Evolutionary conservation across 208 protist genomes (phyloP), one percentile per base, ranked within the genome.

Genomic region (Herpetomonas samuelpessoai): DNA sequence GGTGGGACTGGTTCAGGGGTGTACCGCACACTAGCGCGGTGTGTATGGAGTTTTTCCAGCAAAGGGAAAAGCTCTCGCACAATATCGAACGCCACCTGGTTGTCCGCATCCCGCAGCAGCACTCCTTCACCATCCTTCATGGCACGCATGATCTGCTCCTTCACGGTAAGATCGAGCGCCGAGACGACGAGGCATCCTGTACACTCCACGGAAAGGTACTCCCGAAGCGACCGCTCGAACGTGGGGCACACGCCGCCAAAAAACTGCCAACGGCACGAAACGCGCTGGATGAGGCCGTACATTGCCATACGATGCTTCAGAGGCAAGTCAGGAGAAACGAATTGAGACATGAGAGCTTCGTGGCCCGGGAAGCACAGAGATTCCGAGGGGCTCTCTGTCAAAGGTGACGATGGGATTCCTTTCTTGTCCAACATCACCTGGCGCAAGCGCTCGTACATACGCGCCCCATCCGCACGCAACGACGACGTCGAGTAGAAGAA

Each of bases 81-180:
- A 2, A 70, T 25, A 18, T 76, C 35, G 18, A 77, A 18, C 9
- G 65, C 47, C 25, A 65, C 65, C 18, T 45, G 30, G 14, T 46
- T 58, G 45, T 77, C 55, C 38, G 85, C 74, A 61, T 91, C 85
- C 39, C 83, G 83, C 47, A 95, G 58, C 26, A 95, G 55, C 19
- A 95, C 79, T 3, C 85, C 88, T 31, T 71, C 62, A 14, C 85
- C 85, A 48, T 71, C 38, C 25, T 46, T 65, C 74, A 85, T 78
- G 21, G 82, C 81, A 24, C 70, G 58, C 4, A 80, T 41, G 16
- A 92, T 44, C 22, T 68, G 60, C n/a, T 83, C 73, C n/a, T 59
- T 57, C 24, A 74, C 65, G 10, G 64, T 53, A 2, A 65, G 38
- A 29, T 87, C 68, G 18, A 72, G 31, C 14, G 76, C 68, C 3